Base-by-base conservation (phyloP, 805 yeast species). In the Myxozyma geophila region DNA sequence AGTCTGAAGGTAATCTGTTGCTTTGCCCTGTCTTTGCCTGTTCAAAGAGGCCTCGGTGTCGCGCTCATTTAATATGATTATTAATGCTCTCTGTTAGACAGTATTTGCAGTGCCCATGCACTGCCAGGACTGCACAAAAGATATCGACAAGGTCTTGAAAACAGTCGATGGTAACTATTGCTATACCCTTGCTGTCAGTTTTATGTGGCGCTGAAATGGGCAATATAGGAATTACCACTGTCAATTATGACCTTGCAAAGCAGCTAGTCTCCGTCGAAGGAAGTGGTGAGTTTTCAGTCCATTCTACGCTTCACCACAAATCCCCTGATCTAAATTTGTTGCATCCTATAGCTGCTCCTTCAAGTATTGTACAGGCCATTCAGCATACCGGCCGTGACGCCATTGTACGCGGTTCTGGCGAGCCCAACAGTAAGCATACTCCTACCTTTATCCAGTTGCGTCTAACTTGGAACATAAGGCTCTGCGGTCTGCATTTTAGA, bases 401-500 rank as follows among this genome's bases (percentile, higher is more conserved):
- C 2, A 90, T 93, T 67, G 88, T 93, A 28, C 81, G 98, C 64
- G 98, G 98, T 7, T 85, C 97, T 0, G 98, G 98, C 2, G 82
- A 80, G 62, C 87, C 96, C 17, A 87, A 92, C 74, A 66, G 70
- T 58, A 64, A 7, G 65, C 23, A 8, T 13, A 2, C 46, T 3
- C 21, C 17, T 13, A 6, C 13, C 21, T 1, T 19, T 33, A 3
- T 7, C 15, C 56, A 50, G 10, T 19, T 40, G 17, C 46, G 36
- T 7, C 43, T 47, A 54, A 50, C 43, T 40, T 9, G 12, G 7
- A 28, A 19, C 7, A 9, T n/a, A 15, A 64, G 67, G 65, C 59
- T 96, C 98, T 0, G 97, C 97, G 0, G 98, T 92, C 39, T 86
- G 95, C 68, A 92, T 92, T 54, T 76, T 92, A 61, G 98, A 93